Conservation (phyloP, 2,329 filamentous ascomycete genomes). For the Aspergillus aculeatus region DNA sequence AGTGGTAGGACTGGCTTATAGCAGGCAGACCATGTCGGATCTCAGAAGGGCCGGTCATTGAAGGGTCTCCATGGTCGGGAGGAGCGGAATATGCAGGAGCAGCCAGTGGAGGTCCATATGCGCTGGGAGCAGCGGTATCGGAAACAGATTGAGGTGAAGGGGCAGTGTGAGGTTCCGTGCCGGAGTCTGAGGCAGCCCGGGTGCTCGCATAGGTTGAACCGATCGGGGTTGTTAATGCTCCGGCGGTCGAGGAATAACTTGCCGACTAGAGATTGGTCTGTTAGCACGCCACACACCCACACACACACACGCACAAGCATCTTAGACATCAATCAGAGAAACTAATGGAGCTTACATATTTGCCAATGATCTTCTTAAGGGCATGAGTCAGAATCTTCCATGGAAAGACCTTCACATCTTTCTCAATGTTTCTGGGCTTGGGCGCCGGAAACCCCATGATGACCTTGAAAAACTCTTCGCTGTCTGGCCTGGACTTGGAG, state of each 20-base stretch:
- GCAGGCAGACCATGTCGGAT: constrained; percentile 37
- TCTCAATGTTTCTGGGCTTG: constrained; percentile 96
- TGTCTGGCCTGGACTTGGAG: constrained; percentile 87
- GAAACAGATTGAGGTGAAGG: constrained; percentile 51
- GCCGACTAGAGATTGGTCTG: constrained; percentile 52
- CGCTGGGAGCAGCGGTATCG: constrained; percentile 44
- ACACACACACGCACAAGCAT: no score
- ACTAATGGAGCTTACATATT: constrained; percentile 67
- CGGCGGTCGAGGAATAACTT: constrained; percentile 66
- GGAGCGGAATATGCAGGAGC: constrained; percentile 48
- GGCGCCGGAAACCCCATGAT: constrained; percentile 97
- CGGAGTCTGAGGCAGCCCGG: constrained; percentile 47
- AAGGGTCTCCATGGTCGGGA: constrained; percentile 27
- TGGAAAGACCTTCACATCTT: constrained; percentile 97
- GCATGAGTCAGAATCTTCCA: constrained; percentile 88
- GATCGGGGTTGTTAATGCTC: constrained; percentile 41
- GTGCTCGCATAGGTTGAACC: constrained; percentile 41
- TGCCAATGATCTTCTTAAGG: constrained; percentile 96
- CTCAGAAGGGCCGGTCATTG: constrained; percentile 37
- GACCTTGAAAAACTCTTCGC: constrained; percentile 96
- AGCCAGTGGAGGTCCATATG: constrained; percentile 45
- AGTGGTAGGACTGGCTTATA: constrained; percentile 32
- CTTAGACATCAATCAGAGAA: not conserved
- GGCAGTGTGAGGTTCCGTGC: constrained; percentile 49
- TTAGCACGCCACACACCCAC: constrained; percentile 17